These are phyloP conservation scores for Teunomyces funiuensis DNA, from an alignment of 805 yeast species.

Conservation along the genomic window DNA sequence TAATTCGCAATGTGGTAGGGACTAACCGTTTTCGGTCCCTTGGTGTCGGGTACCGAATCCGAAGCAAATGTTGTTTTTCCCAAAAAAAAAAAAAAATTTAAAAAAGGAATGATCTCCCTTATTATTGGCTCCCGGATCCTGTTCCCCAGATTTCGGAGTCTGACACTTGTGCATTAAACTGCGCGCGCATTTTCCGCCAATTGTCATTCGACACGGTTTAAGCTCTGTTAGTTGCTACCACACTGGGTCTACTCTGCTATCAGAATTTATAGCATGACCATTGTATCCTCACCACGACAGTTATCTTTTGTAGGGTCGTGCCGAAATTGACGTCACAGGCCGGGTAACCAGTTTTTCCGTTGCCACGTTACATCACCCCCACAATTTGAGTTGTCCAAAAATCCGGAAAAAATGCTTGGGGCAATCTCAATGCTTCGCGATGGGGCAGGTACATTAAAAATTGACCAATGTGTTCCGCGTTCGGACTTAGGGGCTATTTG, in stretches of 20 bases:
- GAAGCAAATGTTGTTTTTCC: conserved; percentile 3
- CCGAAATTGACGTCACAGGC: not conserved
- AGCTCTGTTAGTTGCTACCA: too few species aligned
- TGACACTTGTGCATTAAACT: not conserved
- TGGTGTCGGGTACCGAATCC: conserved; percentile 1
- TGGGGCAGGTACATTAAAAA: not conserved
- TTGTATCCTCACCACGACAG: too few species aligned
- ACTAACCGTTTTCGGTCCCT: not conserved
- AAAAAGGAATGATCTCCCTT: conserved; percentile 2
- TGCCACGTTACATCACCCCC: not conserved
- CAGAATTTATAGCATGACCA: too few species aligned
- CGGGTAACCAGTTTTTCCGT: not conserved
- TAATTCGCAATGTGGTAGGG: not conserved
- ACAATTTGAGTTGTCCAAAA: not conserved
- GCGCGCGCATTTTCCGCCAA: not conserved
- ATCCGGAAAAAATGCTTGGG: not conserved
- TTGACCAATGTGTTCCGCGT: not conserved
- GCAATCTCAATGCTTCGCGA: too few species aligned
- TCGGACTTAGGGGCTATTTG: not conserved
- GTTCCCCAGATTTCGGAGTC: conserved; percentile 20
- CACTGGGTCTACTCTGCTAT: too few species aligned
- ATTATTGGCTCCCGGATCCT: conserved; percentile 4
- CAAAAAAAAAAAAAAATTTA: not conserved
- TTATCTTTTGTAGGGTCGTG: too few species aligned
- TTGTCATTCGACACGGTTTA: not conserved